A percentile compares a stretch with the other conserved stretches of the same genome.
These are phyloP conservation scores for Lasiodiplodia sp. DNA, from an alignment of 2,329 filamentous ascomycete species.

Conservation along the genomic window DNA sequence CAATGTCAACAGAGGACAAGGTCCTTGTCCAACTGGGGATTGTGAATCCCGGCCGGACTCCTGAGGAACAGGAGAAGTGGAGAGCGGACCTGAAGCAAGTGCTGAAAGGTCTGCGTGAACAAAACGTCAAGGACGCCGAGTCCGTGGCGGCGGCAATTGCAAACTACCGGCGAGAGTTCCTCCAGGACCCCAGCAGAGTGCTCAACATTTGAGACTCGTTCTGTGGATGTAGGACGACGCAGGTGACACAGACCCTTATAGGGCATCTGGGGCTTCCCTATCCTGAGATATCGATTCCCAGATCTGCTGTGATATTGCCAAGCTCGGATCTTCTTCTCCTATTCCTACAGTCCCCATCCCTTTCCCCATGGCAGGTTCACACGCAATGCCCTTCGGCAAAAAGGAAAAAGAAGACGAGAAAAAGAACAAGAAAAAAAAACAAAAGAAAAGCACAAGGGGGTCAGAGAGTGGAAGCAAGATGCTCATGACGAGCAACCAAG, in stretches of 20 bases:
- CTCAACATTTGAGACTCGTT: conserved; percentile 40
- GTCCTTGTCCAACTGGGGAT: conserved; percentile 76
- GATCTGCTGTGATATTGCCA: conserved; percentile 28
- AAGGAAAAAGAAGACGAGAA: not conserved
- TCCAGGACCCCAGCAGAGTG: conserved; percentile 49
- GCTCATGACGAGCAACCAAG: not conserved
- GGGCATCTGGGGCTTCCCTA: conserved; percentile 12
- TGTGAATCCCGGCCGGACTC: conserved; percentile 66
- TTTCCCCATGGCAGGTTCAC: not conserved
- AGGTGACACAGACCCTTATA: not conserved
- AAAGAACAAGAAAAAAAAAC: not conserved
- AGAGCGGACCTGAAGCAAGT: conserved; percentile 47
- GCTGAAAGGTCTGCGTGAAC: conserved; percentile 46
- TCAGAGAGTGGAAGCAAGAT: not conserved
- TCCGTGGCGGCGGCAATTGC: conserved; percentile 49
- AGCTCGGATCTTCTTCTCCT: conserved; percentile 16
- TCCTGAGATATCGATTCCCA: conserved; percentile 4
- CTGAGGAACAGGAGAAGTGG: conserved; percentile 64
- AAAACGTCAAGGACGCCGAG: conserved; percentile 47
- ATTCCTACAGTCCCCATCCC: not conserved
- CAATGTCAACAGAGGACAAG: conserved; percentile 67
- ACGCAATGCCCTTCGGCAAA: not conserved
- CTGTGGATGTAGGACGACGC: conserved; percentile 2
- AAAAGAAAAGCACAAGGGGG: not conserved
- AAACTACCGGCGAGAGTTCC: conserved; percentile 49